Base-by-base conservation (phyloP, 2,329 filamentous ascomycete genomes). In the Chaetomium strumarium region DNA sequence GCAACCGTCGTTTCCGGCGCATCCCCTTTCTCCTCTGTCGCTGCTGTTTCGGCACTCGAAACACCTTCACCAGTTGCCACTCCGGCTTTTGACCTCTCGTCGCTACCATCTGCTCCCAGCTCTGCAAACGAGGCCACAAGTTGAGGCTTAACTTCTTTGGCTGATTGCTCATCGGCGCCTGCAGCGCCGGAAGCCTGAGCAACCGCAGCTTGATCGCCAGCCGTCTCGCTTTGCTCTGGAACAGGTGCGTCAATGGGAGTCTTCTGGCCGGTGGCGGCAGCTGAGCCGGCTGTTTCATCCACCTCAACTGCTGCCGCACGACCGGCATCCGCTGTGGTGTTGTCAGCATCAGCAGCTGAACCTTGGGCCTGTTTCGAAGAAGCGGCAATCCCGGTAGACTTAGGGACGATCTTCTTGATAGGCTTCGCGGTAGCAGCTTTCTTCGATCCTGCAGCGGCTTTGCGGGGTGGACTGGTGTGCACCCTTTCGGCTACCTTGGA, bases 401-500 rank as follows among this genome's bases (percentile, higher is more conserved):
- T 58, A 2, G 56, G 29, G 13, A 43, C 38, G 0, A 39, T 37
- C 51, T 52, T 63, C 47, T 49, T 60, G 1, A 44, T 24, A 9
- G 51, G 45, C 41, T 55, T 58, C 46, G 38, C 53, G 3, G 46
- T 14, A 4, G 46, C 41, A 10, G 52, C 31, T 44, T 60, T 62
- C 55, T 63, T 68, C 34, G 57, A 45, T 3, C 46, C 51, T 39
- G 56, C 51, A 5, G 51, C 49, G 0, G 63, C 55, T 58, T 71
- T 78, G 52, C 72, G 70, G 0, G 78, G 77, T 2, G 79, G 77
- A 0, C 78, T 78, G 0, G 69, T 58, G 2, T 74, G 69, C 1
- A 66, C 66, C 69, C 87, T 89, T 5, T 88, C 85, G 2, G 79
- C 72, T 0, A 79, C 78, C 70, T 88, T 90, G 57, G 76, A 83